Percentiles rank a stretch among this genome's conserved stretches.
phyloP scores from a whole-genome alignment of 306 rosid genomes.

The Sophora flavescens region DNA sequence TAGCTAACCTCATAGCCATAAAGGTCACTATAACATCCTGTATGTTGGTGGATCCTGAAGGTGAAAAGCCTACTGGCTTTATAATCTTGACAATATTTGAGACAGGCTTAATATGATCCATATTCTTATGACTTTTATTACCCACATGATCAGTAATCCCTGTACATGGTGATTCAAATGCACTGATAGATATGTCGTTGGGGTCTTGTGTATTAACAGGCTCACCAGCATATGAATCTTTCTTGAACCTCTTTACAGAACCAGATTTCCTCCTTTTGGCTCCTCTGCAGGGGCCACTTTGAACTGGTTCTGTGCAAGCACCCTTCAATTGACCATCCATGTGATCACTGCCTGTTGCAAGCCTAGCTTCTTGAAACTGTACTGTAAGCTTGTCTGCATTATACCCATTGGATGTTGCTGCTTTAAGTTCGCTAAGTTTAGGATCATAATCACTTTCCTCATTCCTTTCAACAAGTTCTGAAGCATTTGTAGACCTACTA shows the following conservation, averaged over 20 bases:
- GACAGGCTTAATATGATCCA: slow-evolving; percentile 51
- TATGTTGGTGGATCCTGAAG: slow-evolving; percentile 53
- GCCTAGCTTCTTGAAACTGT: slow-evolving; percentile 56
- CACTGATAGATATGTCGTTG: slow-evolving; percentile 39
- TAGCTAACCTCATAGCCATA: slow-evolving; percentile 72
- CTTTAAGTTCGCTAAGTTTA: slow-evolving; percentile 82
- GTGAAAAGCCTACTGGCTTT: slow-evolving; percentile 74
- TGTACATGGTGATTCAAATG: slow-evolving; percentile 41
- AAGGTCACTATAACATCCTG: slow-evolving; percentile 72
- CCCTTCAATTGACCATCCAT: slow-evolving; percentile 53
- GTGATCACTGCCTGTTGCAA: slow-evolving; percentile 41
- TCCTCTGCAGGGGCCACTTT: slow-evolving; percentile 63
- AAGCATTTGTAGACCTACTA: slow-evolving; percentile 43
- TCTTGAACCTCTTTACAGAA: slow-evolving; percentile 84
- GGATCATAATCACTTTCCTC: slow-evolving; percentile 75
- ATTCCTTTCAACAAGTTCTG: slow-evolving; percentile 43
- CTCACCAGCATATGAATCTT: slow-evolving; percentile 55
- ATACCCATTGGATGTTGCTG: slow-evolving; percentile 52
- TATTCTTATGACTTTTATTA: slow-evolving; percentile 47
- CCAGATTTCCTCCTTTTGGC: slow-evolving; percentile 85
- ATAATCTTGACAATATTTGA: slow-evolving; percentile 68
- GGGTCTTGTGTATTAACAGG: slow-evolving; percentile 52
- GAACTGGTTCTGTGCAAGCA: slow-evolving; percentile 50
- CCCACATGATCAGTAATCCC: slow-evolving; percentile 52
- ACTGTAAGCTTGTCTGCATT: slow-evolving; percentile 54